phyloP scores from a whole-genome alignment of 495 filamentous ascomycete genomes.

The Parmelia sp. region DNA sequence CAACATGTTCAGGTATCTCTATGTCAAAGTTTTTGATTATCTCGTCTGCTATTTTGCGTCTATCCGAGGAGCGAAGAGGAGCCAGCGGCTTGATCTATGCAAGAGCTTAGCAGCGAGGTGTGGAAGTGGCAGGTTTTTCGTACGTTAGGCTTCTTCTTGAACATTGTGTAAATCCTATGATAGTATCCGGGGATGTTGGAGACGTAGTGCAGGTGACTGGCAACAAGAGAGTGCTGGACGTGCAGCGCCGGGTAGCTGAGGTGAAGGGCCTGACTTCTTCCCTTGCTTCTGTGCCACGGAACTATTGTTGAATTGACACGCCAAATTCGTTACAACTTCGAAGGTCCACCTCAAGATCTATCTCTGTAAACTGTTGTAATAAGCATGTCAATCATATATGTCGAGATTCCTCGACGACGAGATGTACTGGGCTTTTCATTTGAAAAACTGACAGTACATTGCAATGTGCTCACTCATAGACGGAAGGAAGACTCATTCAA shows the following conservation, averaged over 20 bases:
- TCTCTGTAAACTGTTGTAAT: too few species aligned
- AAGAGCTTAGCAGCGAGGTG: slow-evolving; percentile 21
- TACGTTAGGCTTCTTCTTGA: slow-evolving; percentile 75
- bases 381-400: too few species aligned
- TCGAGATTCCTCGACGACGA: too few species aligned
- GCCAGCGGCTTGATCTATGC: slow-evolving; percentile 61
- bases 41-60: slow-evolving; percentile 62
- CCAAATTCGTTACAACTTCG: too few species aligned
- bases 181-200: background rate
- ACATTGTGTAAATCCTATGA: slow-evolving; percentile 51
- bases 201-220: background rate
- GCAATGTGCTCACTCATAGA: too few species aligned
- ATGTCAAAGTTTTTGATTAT: slow-evolving; percentile 60
- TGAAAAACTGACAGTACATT: too few species aligned
- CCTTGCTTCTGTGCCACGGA: background rate
- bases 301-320: background rate
- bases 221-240: background rate
- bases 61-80: slow-evolving; percentile 64
- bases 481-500: too few species aligned
- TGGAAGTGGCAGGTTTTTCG: slow-evolving; percentile 23
- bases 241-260: background rate
- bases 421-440: too few species aligned
- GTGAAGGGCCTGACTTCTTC: background rate
- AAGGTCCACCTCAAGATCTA: too few species aligned
- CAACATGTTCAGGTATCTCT: slow-evolving; percentile 34